phyloP scores from a whole-genome alignment of 2,329 filamentous ascomycete species.

The Colletotrichum eleusines region DNA sequence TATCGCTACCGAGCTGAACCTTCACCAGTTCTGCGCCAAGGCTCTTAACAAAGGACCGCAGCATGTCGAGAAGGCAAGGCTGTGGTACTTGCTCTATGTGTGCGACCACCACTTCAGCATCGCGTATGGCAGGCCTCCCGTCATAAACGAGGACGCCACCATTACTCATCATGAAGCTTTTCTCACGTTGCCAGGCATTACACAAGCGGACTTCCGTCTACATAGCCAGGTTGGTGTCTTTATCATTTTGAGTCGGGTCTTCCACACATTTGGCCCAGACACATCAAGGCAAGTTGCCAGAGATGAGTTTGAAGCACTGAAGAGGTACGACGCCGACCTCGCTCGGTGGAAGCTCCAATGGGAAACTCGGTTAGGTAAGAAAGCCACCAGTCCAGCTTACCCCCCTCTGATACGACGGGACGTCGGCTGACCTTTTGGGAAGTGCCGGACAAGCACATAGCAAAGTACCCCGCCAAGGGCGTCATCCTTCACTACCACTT shows the following conservation, averaged over 20 bases:
- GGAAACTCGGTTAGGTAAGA: slow-evolving; percentile 50
- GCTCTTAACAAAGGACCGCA: slow-evolving; percentile 58
- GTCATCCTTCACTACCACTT: slow-evolving; percentile 64
- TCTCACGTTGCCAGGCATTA: slow-evolving; percentile 61
- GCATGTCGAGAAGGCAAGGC: slow-evolving; percentile 66
- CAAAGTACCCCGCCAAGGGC: slow-evolving; percentile 62
- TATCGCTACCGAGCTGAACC: slow-evolving; percentile 68
- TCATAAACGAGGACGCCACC: slow-evolving; percentile 68
- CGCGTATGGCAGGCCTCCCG: slow-evolving; percentile 68
- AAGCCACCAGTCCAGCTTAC: slow-evolving; percentile 41
- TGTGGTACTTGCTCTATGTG: slow-evolving; percentile 74
- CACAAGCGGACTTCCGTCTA: slow-evolving; percentile 66
- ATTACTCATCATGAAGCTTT: slow-evolving; percentile 70
- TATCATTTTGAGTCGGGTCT: slow-evolving; percentile 70
- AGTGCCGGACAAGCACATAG: slow-evolving; percentile 60
- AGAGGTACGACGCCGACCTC: slow-evolving; percentile 49
- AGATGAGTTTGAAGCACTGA: slow-evolving; percentile 50
- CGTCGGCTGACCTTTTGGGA: neutral
- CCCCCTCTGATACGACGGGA: neutral
- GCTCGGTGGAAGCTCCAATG: slow-evolving; percentile 53
- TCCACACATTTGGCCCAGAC: slow-evolving; percentile 69
- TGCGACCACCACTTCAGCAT: slow-evolving; percentile 77
- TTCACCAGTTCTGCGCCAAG: slow-evolving; percentile 66
- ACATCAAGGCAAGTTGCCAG: slow-evolving; percentile 52
- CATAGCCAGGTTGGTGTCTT: slow-evolving; percentile 71